Conservation (phyloP, 2,329 filamentous ascomycete genomes). For the Madurella fahalii region DNA sequence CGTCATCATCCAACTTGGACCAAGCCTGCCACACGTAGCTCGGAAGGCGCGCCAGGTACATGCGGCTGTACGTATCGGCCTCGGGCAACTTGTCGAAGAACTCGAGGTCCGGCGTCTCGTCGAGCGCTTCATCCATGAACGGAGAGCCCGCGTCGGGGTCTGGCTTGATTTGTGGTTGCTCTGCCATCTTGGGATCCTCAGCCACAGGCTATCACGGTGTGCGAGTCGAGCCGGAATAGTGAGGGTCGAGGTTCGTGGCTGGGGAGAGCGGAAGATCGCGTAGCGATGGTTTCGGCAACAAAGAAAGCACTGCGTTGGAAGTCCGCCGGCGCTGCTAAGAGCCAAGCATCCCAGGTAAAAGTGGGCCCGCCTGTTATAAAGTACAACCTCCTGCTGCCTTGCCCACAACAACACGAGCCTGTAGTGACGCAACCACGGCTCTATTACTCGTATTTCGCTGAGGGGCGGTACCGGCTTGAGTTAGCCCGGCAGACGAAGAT, state of each 20-base stretch:
- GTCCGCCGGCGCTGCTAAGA: no score
- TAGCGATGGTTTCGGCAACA: no score
- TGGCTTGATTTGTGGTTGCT: conserved; percentile 38
- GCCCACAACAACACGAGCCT: no score
- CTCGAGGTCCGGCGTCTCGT: conserved; percentile 62
- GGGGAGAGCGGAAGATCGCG: background rate
- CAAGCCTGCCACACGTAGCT: conserved; percentile 78
- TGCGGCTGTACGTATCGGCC: conserved; percentile 39
- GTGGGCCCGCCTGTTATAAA: no score
- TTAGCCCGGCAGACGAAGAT: no score
- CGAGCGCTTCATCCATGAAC: conserved; percentile 61
- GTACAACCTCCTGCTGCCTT: no score
- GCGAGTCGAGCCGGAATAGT: background rate
- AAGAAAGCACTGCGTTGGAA: no score
- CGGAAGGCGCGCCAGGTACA: conserved; percentile 75
- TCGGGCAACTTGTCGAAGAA: conserved; percentile 40
- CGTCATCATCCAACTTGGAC: conserved; percentile 70
- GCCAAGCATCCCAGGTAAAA: no score
- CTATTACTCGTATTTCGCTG: no score
- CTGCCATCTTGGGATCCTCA: conserved; percentile 17
- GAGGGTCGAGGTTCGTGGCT: background rate
- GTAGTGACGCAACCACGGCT: no score
- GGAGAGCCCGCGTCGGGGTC: conserved; percentile 41
- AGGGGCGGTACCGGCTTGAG: no score
- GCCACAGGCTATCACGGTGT: background rate